phyloP scores from a whole-genome alignment of 176 grass and related monocot genomes.

The Aegilops bicornis region DNA sequence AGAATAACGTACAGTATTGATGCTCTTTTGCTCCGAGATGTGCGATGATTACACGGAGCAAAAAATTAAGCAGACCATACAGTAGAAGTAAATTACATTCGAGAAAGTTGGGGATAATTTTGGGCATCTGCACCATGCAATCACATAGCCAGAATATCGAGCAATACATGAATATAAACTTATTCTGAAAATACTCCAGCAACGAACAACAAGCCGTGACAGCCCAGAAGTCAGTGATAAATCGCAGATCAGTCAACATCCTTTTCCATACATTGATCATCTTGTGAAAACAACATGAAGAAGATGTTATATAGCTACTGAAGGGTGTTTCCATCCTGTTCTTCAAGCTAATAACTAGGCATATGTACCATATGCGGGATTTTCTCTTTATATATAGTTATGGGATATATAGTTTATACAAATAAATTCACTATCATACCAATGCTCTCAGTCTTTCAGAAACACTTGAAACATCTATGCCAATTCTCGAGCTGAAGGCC shows the following conservation, averaged over 20 bases:
- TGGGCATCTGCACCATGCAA: too few relatives aligned
- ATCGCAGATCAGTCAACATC: not conserved
- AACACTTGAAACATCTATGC: not conserved
- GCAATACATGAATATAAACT: too few relatives aligned
- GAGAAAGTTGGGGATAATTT: too few relatives aligned
- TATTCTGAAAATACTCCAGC: not conserved
- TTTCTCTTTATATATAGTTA: not conserved
- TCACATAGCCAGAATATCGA: too few relatives aligned
- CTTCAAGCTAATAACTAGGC: not conserved
- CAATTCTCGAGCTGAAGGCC: constrained; percentile 3
- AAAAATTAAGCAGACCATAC: too few relatives aligned
- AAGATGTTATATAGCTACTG: not conserved
- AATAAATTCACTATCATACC: not conserved
- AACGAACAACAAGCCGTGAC: not conserved
- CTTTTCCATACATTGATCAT: not conserved
- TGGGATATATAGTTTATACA: too few relatives aligned
- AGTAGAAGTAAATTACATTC: too few relatives aligned
- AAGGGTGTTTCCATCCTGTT: not conserved
- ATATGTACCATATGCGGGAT: not conserved
- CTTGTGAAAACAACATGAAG: not conserved
- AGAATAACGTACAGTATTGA: too few relatives aligned
- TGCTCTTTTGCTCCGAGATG: not conserved
- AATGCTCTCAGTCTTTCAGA: not conserved
- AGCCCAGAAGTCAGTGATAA: not conserved
- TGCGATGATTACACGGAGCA: not conserved